Percentiles rank a stretch among this genome's conserved stretches.
These are phyloP conservation scores for Calonectria hawksworthii DNA, from an alignment of 2,329 filamentous ascomycete genomes.

Conservation along the genomic window DNA sequence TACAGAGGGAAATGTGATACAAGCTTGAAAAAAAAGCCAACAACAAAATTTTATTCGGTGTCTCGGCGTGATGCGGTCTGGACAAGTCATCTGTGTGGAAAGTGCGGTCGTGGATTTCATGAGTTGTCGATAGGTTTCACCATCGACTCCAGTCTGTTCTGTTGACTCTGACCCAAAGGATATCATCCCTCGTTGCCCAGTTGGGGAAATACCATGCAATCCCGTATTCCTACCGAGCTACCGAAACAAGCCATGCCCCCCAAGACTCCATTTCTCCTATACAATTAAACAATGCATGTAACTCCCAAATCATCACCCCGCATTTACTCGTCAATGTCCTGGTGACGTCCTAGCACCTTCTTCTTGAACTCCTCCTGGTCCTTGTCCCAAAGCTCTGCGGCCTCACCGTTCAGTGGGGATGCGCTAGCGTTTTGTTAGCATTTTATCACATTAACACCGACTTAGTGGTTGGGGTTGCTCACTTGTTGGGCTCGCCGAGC, in stretches of 20 bases:
- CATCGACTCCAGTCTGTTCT: conserved; percentile 47
- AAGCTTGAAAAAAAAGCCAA: conserved; percentile 46
- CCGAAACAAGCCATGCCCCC: conserved; percentile 48
- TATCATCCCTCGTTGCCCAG: conserved; percentile 35
- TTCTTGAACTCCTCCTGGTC: conserved; percentile 89
- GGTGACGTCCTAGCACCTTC: conserved; percentile 74
- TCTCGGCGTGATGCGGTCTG: conserved; percentile 45
- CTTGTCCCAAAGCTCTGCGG: conserved; percentile 95
- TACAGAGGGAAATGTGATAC: conserved; percentile 54
- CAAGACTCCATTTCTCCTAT: conserved; percentile 60
- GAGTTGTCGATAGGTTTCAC: conserved; percentile 44
- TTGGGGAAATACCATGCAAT: conserved; percentile 49
- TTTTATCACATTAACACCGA: neutral
- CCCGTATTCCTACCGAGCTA: conserved; percentile 50
- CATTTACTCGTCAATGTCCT: conserved; percentile 72
- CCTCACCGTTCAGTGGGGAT: conserved; percentile 95
- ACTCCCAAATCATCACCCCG: conserved; percentile 18
- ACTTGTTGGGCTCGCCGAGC: conserved; percentile 99
- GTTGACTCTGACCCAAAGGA: conserved; percentile 40
- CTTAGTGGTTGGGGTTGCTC: conserved; percentile 51
- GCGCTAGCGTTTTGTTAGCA: conserved; percentile 63
- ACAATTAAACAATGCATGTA: conserved; percentile 40
- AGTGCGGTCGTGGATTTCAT: conserved; percentile 39
- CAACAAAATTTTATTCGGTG: conserved; percentile 41
- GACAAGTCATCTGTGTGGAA: conserved; percentile 35